phyloP scores from a whole-genome alignment of 2,329 filamentous ascomycete genomes.

The Alternaria panax region DNA sequence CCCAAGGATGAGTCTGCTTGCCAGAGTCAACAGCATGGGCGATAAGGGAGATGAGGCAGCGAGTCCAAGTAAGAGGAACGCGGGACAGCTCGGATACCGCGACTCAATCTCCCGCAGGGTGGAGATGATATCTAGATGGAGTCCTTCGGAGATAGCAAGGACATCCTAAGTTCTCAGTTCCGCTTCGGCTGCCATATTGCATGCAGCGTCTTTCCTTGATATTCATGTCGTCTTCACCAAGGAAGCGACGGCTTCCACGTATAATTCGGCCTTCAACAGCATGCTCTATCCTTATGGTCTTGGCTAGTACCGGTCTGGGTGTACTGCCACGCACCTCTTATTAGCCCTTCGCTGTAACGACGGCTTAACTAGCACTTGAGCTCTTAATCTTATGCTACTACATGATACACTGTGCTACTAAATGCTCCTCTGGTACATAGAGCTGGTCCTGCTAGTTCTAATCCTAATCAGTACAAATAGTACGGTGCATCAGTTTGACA shows the following conservation, averaged over 20 bases:
- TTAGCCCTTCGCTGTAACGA: background rate
- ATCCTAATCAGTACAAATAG: background rate
- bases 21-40: slow-evolving; percentile 12
- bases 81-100: background rate
- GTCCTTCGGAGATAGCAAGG: background rate
- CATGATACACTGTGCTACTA: background rate
- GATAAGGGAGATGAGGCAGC: slow-evolving; percentile 17
- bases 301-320: background rate
- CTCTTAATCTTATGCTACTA: background rate
- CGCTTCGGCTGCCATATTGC: background rate
- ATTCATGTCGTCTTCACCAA: background rate
- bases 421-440: background rate
- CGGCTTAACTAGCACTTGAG: background rate
- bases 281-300: background rate
- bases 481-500: background rate
- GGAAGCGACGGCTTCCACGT: background rate
- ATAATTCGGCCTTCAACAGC: background rate
- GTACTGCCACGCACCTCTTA: background rate
- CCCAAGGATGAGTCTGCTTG: slow-evolving; percentile 21
- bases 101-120: background rate
- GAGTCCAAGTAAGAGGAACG: background rate
- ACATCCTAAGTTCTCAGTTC: background rate
- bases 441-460: background rate
- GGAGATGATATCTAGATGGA: background rate
- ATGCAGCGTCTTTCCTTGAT: background rate